These are phyloP conservation scores for Parietichytrium sp. DNA, from an alignment of 108 stramenopile species.

Conservation along the genomic window DNA sequence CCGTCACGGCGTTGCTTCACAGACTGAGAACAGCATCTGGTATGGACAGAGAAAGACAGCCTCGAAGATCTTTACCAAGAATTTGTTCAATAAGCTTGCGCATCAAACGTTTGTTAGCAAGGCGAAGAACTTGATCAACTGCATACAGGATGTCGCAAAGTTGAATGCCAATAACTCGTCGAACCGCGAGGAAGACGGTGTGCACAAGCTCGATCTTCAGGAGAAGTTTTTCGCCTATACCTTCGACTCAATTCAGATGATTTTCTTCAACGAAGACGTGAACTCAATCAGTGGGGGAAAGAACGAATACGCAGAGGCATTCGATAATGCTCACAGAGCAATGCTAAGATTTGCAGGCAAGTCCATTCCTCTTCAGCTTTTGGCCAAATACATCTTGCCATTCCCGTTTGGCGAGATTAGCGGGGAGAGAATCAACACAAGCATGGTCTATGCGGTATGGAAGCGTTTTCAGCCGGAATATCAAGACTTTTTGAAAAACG, in stretches of 20 bases:
- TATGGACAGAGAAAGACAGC: slow-evolving; percentile 32
- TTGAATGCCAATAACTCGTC: not conserved
- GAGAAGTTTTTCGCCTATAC: slow-evolving; percentile 41
- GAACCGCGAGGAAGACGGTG: not conserved
- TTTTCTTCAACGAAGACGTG: slow-evolving; percentile 58
- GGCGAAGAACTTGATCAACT: not conserved
- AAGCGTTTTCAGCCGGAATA: not conserved
- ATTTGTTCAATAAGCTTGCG: slow-evolving; percentile 1
- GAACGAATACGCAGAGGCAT: slow-evolving; percentile 45
- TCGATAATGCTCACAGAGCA: slow-evolving; percentile 47
- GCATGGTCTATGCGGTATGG: slow-evolving; percentile 13
- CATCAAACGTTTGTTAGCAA: not conserved
- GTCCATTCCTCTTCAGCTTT: slow-evolving; percentile 43
- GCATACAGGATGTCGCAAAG: not conserved
- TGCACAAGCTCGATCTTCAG: not conserved
- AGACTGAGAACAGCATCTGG: not conserved
- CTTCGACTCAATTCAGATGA: slow-evolving; percentile 53
- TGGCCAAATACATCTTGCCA: slow-evolving; percentile 45
- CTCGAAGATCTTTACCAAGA: slow-evolving; percentile 19
- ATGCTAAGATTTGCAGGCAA: not conserved
- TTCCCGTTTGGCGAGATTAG: not conserved
- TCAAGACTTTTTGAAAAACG: slow-evolving; percentile 42
- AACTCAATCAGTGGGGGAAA: slow-evolving; percentile 33
- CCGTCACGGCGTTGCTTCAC: not conserved
- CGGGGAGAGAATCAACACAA: too few species aligned